Base-by-base conservation (phyloP, 179 eudicot species). In the Amaranthus tricolor region DNA sequence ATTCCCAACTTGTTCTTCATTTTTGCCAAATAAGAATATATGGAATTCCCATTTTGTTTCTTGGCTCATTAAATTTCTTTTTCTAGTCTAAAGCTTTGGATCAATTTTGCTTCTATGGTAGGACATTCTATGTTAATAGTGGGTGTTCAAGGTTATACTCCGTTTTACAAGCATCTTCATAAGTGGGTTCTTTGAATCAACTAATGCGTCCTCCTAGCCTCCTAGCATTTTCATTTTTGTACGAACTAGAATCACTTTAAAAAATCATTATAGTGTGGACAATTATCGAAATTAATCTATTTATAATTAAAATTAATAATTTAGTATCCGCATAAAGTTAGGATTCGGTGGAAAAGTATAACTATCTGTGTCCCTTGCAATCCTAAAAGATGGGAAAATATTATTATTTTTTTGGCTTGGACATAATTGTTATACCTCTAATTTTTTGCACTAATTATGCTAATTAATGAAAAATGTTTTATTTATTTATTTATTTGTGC, bases 91-190 rank as follows among this genome's bases (percentile, higher is more conserved):
- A 31, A 10, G 71, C 31, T 43, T 9, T 15, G 9, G 21, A 5
- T 20, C 1, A 17, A n/a, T 71, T 21, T 61, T 49, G 3, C 4
- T 14, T 20, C 3, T 48, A 49, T 10, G 13, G 7, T 19, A 48
- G 20, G 54, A 43, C 8, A 51, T 68, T 9, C 49, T 50, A 48
- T 45, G 43, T 44, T 43, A 49, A 54, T 5, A n/a, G 13, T 43
- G 43, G 31, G 61, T 49, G 71, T 19, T 49, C 7, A 19, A 9
- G 43, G 20, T 67, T 51, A 9, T 9, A 43, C 10, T 51, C 53
- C 24, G 17, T 51, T 31, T 31, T 31, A 31, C 40, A 31, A 73
- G 82, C 81, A 79, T 79, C 71, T 79, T 40, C 44, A 31, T 71
- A 8, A 73, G 74, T 52, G 77, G 70, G 47, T 53, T 69, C 55